phyloP scores from a whole-genome alignment of 140 eudicot genomes.

The Stevia rebaudiana region DNA sequence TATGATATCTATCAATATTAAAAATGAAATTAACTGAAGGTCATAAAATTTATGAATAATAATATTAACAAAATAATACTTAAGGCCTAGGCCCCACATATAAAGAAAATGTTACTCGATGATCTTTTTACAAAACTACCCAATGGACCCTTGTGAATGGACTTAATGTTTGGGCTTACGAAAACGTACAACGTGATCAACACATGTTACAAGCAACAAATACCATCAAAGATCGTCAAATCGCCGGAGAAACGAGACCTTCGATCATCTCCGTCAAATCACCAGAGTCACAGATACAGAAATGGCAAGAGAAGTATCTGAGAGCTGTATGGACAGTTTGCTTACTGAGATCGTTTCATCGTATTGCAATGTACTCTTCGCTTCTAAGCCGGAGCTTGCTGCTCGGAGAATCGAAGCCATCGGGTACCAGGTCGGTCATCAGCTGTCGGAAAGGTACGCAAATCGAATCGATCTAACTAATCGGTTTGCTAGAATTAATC shows the following conservation, averaged over 20 bases:
- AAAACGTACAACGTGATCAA: neutral
- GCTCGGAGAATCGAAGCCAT: slow-evolving; percentile 91
- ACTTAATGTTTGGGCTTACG: neutral
- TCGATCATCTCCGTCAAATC: slow-evolving; percentile 7
- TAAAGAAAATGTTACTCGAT: too few species aligned
- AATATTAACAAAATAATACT: too few species aligned
- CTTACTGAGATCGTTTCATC: slow-evolving; percentile 71
- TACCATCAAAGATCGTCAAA: neutral
- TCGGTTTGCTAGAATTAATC: neutral
- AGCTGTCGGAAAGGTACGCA: slow-evolving; percentile 71
- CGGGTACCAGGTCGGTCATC: slow-evolving; percentile 96
- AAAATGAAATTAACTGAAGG: too few species aligned
- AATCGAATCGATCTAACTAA: slow-evolving; percentile 4
- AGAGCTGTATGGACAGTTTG: slow-evolving; percentile 82
- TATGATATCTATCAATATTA: too few species aligned
- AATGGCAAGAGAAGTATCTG: slow-evolving; percentile 84
- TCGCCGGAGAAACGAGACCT: slow-evolving; percentile 18
- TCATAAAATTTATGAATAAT: too few species aligned
- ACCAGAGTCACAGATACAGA: neutral
- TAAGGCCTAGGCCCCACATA: too few species aligned
- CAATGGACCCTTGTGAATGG: neutral
- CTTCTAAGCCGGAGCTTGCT: slow-evolving; percentile 84
- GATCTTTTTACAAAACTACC: neutral
- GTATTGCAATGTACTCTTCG: slow-evolving; percentile 61
- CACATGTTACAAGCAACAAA: neutral